phyloP scores from a whole-genome alignment of 352 stramenopile species.

The Pythium insidiosum region DNA sequence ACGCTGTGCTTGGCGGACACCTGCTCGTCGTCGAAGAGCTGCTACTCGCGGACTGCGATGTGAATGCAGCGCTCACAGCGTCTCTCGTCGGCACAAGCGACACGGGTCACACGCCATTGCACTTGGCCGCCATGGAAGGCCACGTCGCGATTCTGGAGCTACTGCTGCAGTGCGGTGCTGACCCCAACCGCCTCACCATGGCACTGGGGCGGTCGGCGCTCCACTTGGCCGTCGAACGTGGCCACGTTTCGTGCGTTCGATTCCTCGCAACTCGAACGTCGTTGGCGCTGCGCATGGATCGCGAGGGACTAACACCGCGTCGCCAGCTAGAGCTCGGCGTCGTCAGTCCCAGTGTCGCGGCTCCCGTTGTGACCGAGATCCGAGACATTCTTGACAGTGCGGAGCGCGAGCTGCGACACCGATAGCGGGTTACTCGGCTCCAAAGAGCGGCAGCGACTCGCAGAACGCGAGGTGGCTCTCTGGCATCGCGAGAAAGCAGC shows the following conservation, averaged over 20 bases:
- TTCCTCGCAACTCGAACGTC: slow-evolving; percentile 12
- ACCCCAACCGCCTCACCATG: slow-evolving; percentile 13
- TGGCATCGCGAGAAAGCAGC: slow-evolving; percentile 33
- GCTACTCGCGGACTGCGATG: slow-evolving; percentile 17
- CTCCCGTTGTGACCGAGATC: slow-evolving; percentile 6
- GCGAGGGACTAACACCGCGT: too few species aligned
- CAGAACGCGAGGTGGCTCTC: slow-evolving; percentile 29
- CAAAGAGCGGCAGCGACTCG: slow-evolving; percentile 20
- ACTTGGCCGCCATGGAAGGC: slow-evolving; percentile 18
- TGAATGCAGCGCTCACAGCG: too few species aligned
- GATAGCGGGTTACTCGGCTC: slow-evolving; percentile 21
- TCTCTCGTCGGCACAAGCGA: slow-evolving; percentile 9
- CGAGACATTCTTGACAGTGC: neutral
- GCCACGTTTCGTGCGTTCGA: slow-evolving; percentile 1
- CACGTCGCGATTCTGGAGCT: slow-evolving; percentile 21
- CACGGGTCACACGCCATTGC: slow-evolving; percentile 23
- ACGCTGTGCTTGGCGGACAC: slow-evolving; percentile 19
- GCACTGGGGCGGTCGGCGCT: slow-evolving; percentile 17
- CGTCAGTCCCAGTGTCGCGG: too few species aligned
- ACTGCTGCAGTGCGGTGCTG: slow-evolving; percentile 26
- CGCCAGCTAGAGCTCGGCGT: too few species aligned
- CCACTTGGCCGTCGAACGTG: slow-evolving; percentile 20
- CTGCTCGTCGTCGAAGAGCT: slow-evolving; percentile 25
- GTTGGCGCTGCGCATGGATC: too few species aligned
- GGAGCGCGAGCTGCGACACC: neutral